A percentile compares a stretch with the other conserved stretches of the same genome.
phyloP scores from a whole-genome alignment of 1,284 basidiomycete species.

The Naganishia cerealis region DNA sequence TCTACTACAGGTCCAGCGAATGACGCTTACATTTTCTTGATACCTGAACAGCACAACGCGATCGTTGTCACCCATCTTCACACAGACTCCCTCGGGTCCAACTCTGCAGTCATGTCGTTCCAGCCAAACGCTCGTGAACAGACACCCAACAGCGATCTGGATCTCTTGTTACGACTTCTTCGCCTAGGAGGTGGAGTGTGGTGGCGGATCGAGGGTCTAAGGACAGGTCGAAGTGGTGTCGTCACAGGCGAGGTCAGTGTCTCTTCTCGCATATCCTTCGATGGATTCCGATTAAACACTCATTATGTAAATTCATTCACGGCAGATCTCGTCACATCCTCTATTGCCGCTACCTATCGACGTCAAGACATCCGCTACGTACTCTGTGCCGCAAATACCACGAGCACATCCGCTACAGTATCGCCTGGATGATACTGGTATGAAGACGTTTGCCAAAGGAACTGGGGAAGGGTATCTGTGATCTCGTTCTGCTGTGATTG shows the following conservation, averaged over 20 bases:
- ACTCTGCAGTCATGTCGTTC: conserved; percentile 25
- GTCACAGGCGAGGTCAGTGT: conserved; percentile 50
- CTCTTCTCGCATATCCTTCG: neutral
- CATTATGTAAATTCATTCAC: conserved; percentile 5
- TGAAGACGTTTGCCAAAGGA: conserved; percentile 53
- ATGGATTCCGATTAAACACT: neutral
- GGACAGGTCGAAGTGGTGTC: conserved; percentile 49
- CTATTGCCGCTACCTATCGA: conserved; percentile 28
- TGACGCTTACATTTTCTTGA: neutral
- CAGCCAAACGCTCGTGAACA: conserved; percentile 15
- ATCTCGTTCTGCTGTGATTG: neutral
- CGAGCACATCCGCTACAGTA: conserved; percentile 49
- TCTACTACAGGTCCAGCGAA: no score
- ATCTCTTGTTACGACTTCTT: conserved; percentile 42
- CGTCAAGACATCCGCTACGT: neutral
- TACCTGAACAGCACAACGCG: conserved; percentile 15
- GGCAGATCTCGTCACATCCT: conserved; percentile 43
- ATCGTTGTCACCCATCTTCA: conserved; percentile 44
- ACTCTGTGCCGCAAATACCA: conserved; percentile 31
- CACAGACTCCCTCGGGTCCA: conserved; percentile 42
- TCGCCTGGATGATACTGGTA: conserved; percentile 47
- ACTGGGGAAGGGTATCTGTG: conserved; percentile 53
- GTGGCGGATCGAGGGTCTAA: conserved; percentile 49
- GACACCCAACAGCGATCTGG: conserved; percentile 25
- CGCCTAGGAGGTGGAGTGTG: conserved; percentile 38